Evolutionary conservation across 805 yeast genomes (phyloP).

Genomic region (Ogataea glucozyma): DNA sequence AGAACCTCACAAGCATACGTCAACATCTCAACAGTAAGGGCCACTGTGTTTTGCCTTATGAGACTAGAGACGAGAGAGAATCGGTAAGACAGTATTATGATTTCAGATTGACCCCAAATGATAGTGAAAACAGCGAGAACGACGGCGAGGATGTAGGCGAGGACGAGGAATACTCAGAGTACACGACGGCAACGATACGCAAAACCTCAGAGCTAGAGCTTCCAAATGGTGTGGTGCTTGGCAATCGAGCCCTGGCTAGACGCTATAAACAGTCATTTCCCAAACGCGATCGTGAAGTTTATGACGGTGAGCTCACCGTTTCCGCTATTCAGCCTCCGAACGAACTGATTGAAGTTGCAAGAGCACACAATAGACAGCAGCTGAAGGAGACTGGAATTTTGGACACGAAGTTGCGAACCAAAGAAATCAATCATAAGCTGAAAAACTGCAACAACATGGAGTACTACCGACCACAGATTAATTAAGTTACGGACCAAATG

Average conservation of each 20-base stretch:
- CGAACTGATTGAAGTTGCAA: conserved; percentile 14
- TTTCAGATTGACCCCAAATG: too few relatives aligned
- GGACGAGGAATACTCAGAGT: conserved; percentile 22
- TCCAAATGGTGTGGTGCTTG: conserved; percentile 76
- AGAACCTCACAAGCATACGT: conserved; percentile 76
- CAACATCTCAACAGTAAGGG: conserved; percentile 83
- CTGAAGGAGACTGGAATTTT: conserved; percentile 40
- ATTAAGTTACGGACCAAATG: too few relatives aligned
- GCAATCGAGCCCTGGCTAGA: conserved; percentile 72
- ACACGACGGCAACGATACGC: conserved; percentile 33
- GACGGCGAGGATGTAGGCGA: conserved; percentile 32
- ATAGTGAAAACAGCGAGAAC: too few relatives aligned
- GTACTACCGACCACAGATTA: conserved; percentile 61
- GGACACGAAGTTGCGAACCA: conserved; percentile 27
- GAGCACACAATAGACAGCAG: conserved; percentile 22
- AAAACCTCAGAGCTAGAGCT: conserved; percentile 55
- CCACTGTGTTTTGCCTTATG: conserved; percentile 89
- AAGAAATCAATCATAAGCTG: conserved; percentile 47
- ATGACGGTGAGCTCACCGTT: conserved; percentile 65
- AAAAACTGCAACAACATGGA: conserved; percentile 73
- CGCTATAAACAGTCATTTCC: conserved; percentile 62
- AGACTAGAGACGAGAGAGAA: conserved; percentile 68
- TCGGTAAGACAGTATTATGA: conserved; percentile 77
- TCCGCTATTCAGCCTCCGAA: conserved; percentile 21
- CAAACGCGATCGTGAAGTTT: conserved; percentile 43